Evolutionary conservation across 805 yeast genomes (phyloP), one percentile per base, ranked within the genome.

Genomic region (Nadsonia fulvescens): DNA sequence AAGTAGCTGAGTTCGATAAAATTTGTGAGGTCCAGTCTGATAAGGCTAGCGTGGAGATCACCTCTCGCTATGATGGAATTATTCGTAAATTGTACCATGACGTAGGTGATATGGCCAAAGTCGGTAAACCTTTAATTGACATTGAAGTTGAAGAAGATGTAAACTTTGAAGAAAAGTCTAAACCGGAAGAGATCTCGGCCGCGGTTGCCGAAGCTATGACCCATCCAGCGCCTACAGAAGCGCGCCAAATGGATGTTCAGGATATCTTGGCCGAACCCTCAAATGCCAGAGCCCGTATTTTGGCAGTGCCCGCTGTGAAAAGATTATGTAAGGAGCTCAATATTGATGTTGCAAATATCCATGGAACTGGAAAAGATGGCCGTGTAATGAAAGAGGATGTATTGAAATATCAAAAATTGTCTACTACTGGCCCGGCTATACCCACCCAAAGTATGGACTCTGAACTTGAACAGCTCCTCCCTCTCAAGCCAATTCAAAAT

Each of bases 271-370:
- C n/a, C n/a, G n/a, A n/a, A n/a, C 24, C 25, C 11, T 10, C 13
- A 12, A 14, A 17, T 10, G 21, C 15, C 5, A 18, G 19, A 22
- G 20, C 14, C 12, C 30, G 32, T 12, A 21, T 45, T 1, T 28
- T 47, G 27, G 52, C 53, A 2, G 47, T 51, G 2, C 53, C 53
- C 2, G 50, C 53, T 1, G 53, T 47, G 4, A 34, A 51, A 24
- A 29, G 53, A 8, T 20, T 47, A 16, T 41, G 49, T 23, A 26
- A 32, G 11, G 53, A 47, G 24, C 36, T 37, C 19, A 30, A 30
- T 8, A 29, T 47, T 12, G 40, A 41, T 17, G 31, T 47, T 8
- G n/a, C 35, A 8, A 13, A 33, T 4, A 34, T 47, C 13, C 9
- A 14, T 4, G 53, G 51, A 3, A 33, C 47, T 6, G 53, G 53